These are phyloP conservation scores for Fusarium nodosum DNA, from an alignment of 2,329 filamentous ascomycete genomes.

Conservation along the genomic window DNA sequence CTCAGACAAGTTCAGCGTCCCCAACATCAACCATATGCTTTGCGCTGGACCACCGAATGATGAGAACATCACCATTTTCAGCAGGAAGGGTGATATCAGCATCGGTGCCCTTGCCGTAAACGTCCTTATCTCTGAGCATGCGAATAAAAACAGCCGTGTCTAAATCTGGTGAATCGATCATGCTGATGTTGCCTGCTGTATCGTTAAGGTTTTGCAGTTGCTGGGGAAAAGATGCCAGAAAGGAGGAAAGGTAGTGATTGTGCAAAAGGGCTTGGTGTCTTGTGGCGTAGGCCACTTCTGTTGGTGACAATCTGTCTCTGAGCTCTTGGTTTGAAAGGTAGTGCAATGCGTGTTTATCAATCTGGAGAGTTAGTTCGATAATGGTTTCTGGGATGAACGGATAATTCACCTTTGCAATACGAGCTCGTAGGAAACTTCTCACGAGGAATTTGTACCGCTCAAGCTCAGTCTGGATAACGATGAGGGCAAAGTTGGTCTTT, in stretches of 20 bases:
- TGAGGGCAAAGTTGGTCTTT: slow-evolving; percentile 91
- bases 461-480: slow-evolving; percentile 95
- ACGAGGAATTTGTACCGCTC: slow-evolving; percentile 94
- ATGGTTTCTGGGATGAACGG: too few species aligned
- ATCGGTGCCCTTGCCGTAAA: slow-evolving; percentile 73
- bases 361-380: slow-evolving; percentile 60
- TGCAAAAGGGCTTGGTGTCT: slow-evolving; percentile 88
- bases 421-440: slow-evolving; percentile 82
- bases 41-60: slow-evolving; percentile 81
- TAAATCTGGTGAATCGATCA: slow-evolving; percentile 89
- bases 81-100: slow-evolving; percentile 71
- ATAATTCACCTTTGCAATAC: slow-evolving; percentile 82
- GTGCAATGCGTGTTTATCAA: slow-evolving; percentile 82
- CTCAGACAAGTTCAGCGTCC: slow-evolving; percentile 70
- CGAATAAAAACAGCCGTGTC: slow-evolving; percentile 89
- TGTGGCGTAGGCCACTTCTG: slow-evolving; percentile 85
- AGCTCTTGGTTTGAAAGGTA: slow-evolving; percentile 72
- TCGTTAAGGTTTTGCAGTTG: slow-evolving; percentile 89
- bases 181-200: slow-evolving; percentile 87
- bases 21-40: slow-evolving; percentile 69
- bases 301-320: slow-evolving; percentile 75
- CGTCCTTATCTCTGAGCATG: slow-evolving; percentile 71
- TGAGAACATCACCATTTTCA: slow-evolving; percentile 73
- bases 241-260: slow-evolving; percentile 86
- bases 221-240: slow-evolving; percentile 84